phyloP scores from a whole-genome alignment of 345 rosid species.

The Salix caprea region DNA sequence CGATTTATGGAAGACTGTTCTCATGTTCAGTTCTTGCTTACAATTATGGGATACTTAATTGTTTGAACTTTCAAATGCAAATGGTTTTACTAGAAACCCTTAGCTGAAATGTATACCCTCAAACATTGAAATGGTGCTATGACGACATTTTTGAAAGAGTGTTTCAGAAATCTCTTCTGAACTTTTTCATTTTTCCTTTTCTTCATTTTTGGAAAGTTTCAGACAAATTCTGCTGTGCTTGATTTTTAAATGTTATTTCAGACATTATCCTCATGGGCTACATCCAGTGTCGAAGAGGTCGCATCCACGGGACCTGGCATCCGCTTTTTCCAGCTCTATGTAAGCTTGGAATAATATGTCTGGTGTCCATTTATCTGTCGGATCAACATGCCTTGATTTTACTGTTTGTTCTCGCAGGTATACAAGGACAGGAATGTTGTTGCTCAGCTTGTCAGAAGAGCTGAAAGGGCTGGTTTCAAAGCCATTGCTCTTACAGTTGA shows the following conservation, averaged over 20 bases:
- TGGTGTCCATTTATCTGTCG: not conserved
- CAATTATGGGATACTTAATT: not conserved
- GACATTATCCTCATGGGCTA: constrained; percentile 94
- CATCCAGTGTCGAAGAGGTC: constrained; percentile 92
- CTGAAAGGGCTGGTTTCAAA: constrained; percentile 89
- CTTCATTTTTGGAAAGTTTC: not conserved
- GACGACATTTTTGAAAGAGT: not conserved
- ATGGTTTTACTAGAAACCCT: not conserved
- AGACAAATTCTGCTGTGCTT: not conserved
- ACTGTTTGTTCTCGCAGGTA: constrained; percentile 39
- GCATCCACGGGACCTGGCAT: constrained; percentile 89
- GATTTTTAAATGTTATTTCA: constrained; percentile 20
- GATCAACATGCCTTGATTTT: not conserved
- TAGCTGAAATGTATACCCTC: not conserved
- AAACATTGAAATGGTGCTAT: not conserved
- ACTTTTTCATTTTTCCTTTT: not conserved
- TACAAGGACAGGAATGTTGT: constrained; percentile 74
- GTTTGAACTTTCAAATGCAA: not conserved
- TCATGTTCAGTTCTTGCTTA: not conserved
- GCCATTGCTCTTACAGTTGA: constrained; percentile 93
- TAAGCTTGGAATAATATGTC: constrained; percentile 30
- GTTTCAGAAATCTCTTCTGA: not conserved
- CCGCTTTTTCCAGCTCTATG: constrained; percentile 94
- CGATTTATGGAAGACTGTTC: not conserved
- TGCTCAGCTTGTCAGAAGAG: constrained; percentile 79